Conservation (phyloP, 2,329 filamentous ascomycete species). For the Plectosphaerella sp. region DNA sequence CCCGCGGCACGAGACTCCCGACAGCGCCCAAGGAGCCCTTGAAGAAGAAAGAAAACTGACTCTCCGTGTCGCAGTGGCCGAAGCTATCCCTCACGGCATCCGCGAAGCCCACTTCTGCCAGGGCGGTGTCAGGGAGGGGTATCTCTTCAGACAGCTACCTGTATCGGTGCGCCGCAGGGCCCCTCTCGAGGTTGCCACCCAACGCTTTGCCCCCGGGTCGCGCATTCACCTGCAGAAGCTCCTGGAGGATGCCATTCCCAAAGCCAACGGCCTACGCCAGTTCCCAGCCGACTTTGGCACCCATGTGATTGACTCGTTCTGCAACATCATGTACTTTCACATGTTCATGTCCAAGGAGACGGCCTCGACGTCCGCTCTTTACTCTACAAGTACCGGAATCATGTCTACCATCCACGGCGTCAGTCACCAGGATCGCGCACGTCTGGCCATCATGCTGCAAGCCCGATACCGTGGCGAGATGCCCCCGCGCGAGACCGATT, state of each 20-base stretch:
- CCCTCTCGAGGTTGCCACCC: conserved; percentile 57
- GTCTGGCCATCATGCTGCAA: conserved; percentile 59
- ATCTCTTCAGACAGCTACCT: conserved; percentile 51
- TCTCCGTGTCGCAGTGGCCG: conserved; percentile 32
- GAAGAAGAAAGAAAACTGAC: no score
- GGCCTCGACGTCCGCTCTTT: conserved; percentile 53
- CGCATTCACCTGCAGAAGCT: conserved; percentile 39
- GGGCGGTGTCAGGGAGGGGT: conserved; percentile 65
- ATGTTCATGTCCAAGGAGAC: conserved; percentile 46
- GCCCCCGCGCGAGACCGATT: conserved; percentile 50
- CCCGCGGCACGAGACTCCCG: no score
- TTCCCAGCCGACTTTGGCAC: conserved; percentile 36
- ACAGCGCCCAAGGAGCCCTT: no score
- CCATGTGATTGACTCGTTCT: conserved; percentile 49
- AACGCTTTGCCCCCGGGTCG: conserved; percentile 43
- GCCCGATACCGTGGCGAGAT: conserved; percentile 61
- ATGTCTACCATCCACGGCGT: conserved; percentile 59
- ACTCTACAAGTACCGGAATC: conserved; percentile 59
- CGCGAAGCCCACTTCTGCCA: conserved; percentile 64
- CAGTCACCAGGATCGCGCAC: conserved; percentile 54
- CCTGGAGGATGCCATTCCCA: conserved; percentile 43
- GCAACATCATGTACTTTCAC: conserved; percentile 54
- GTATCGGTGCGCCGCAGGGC: conserved; percentile 42
- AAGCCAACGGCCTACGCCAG: conserved; percentile 14
- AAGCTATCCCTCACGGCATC: conserved; percentile 55